Evolutionary conservation across 2,329 filamentous ascomycete genomes (phyloP).

Genomic region (Hypoxylon sp.): DNA sequence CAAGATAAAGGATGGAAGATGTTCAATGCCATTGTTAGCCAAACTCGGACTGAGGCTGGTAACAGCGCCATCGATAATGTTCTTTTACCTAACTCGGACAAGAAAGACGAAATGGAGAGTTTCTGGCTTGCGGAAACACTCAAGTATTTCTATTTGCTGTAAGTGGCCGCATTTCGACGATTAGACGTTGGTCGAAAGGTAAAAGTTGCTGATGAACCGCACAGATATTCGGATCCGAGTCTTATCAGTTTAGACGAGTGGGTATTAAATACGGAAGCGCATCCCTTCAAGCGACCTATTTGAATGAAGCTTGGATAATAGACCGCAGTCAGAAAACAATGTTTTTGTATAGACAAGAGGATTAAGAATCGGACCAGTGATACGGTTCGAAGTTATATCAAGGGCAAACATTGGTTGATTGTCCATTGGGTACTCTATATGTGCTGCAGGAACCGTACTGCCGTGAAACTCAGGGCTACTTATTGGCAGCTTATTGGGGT

Average conservation of each 20-base stretch:
- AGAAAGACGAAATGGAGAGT: slow-evolving; percentile 81
- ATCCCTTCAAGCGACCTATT: slow-evolving; percentile 52
- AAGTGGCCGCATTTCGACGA: slow-evolving; percentile 59
- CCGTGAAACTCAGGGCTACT: slow-evolving; percentile 20
- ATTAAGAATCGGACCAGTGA: not conserved
- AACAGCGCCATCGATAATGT: slow-evolving; percentile 81
- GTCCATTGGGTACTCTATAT: slow-evolving; percentile 13
- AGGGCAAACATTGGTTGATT: slow-evolving; percentile 4
- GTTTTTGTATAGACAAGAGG: slow-evolving; percentile 35
- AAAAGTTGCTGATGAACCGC: slow-evolving; percentile 17
- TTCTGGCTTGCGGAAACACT: slow-evolving; percentile 93
- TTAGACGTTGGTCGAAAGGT: not conserved
- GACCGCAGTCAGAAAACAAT: not conserved
- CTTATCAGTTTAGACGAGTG: slow-evolving; percentile 75
- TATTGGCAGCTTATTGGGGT: slow-evolving; percentile 27
- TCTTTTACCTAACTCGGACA: slow-evolving; percentile 58
- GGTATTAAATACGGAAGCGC: slow-evolving; percentile 67
- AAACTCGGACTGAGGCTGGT: slow-evolving; percentile 76
- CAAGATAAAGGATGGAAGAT: slow-evolving; percentile 89
- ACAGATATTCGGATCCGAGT: slow-evolving; percentile 63
- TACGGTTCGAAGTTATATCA: slow-evolving; percentile 8
- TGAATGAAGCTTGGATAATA: slow-evolving; percentile 26
- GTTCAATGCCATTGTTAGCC: slow-evolving; percentile 79
- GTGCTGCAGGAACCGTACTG: slow-evolving; percentile 7
- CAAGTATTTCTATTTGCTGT: slow-evolving; percentile 92